These are phyloP conservation scores for Stipa capillata DNA, from an alignment of 176 grass and related monocot species.

Conservation along the genomic window DNA sequence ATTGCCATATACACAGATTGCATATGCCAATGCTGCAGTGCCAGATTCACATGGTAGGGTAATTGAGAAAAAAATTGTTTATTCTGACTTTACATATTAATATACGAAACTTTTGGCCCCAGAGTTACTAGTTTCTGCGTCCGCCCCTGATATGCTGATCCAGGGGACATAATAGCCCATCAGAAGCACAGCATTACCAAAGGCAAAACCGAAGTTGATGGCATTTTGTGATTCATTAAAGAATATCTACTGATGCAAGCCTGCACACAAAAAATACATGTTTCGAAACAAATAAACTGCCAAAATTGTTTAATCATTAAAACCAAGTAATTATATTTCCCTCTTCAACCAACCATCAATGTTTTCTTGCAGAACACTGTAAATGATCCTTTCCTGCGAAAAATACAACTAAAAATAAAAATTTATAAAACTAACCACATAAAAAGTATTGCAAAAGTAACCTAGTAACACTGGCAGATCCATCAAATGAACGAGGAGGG, in stretches of 20 bases:
- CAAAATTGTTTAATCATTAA: neutral
- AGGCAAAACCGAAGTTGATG: neutral
- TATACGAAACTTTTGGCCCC: neutral
- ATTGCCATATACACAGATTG: neutral
- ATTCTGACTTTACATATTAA: neutral
- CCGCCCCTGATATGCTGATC: neutral
- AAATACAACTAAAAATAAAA: neutral
- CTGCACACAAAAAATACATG: neutral
- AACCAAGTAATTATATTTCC: neutral
- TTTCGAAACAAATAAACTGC: neutral
- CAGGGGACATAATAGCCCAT: neutral
- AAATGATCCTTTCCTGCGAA: neutral
- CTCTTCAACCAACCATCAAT: neutral
- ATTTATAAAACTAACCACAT: neutral
- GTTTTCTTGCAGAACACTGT: neutral
- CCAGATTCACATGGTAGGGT: neutral
- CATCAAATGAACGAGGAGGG: neutral
- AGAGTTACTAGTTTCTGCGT: neutral
- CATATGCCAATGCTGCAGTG: neutral
- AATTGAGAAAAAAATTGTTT: neutral
- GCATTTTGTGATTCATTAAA: neutral
- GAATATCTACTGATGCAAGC: neutral
- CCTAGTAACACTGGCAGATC: neutral
- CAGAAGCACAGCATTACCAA: neutral
- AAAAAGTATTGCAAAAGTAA: neutral